Conservation (phyloP, 129 eudicot genomes). For the Centaurea solstitialis region DNA sequence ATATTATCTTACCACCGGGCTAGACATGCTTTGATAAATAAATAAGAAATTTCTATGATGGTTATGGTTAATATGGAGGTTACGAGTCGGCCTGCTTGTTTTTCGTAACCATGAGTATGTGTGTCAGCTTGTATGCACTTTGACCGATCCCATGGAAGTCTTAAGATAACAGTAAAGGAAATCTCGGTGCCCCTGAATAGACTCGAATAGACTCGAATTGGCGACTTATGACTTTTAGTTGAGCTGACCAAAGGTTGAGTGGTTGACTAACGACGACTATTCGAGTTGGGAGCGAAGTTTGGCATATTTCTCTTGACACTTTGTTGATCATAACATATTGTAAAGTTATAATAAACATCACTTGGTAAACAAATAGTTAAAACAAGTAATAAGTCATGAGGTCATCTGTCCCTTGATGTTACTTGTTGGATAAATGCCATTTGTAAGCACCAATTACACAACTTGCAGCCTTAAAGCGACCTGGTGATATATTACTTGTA, state of each 20-base stretch:
- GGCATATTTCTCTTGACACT: slow-evolving; percentile 2
- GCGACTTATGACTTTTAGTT: background rate
- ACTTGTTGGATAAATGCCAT: slow-evolving; percentile 22
- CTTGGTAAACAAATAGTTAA: slow-evolving; percentile 5
- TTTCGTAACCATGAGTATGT: background rate
- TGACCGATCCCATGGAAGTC: background rate
- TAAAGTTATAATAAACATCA: background rate
- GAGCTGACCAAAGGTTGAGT: background rate
- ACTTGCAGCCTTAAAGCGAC: slow-evolving; percentile 14
- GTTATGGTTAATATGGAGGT: background rate
- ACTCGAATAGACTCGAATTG: background rate
- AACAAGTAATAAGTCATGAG: slow-evolving; percentile 9
- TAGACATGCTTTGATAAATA: no score
- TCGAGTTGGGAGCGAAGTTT: background rate
- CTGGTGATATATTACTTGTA: background rate
- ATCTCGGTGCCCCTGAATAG: background rate
- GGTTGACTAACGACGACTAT: no score
- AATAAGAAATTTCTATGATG: background rate
- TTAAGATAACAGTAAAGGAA: background rate
- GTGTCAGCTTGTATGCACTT: background rate
- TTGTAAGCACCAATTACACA: slow-evolving; percentile 27
- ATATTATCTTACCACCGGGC: no score
- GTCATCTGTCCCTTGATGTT: slow-evolving; percentile 13
- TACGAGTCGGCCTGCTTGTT: background rate
- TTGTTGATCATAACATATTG: background rate